phyloP scores from a whole-genome alignment of 441 rosid genomes.

The Brassica hybrid region DNA sequence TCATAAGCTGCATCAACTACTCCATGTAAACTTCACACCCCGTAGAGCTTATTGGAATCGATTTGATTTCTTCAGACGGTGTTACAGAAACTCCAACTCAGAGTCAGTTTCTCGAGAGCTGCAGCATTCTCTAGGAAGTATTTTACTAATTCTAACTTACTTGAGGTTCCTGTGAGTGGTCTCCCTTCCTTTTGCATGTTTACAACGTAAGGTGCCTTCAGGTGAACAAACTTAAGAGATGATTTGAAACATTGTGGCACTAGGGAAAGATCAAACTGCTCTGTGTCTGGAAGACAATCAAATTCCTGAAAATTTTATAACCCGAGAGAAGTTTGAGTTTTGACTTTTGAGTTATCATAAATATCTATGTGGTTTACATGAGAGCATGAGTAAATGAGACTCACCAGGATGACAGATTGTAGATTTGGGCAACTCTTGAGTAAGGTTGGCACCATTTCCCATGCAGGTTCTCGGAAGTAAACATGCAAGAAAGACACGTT shows the following conservation, averaged over 20 bases:
- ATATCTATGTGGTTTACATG: background rate
- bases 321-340: too few relatives aligned
- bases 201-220: background rate
- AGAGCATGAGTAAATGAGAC: background rate
- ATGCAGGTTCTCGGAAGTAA: background rate
- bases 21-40: conserved; percentile 19
- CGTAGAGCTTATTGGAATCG: conserved; percentile 17
- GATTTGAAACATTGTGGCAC: conserved; percentile 37
- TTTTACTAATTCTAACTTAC: too few relatives aligned
- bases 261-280: conserved; percentile 10
- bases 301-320: conserved; percentile 11
- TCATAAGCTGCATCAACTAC: too few relatives aligned
- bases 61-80: conserved; percentile 22
- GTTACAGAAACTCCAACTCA: conserved; percentile 33
- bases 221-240: conserved; percentile 29
- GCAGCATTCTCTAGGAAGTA: too few relatives aligned
- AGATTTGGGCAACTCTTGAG: background rate
- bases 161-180: conserved; percentile 13
- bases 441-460: background rate
- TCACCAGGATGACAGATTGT: background rate
- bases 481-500: background rate
- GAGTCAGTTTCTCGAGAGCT: too few relatives aligned
- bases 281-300: conserved; percentile 2
- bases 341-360: too few relatives aligned
- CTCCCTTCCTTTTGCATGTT: background rate